Percentiles rank a stretch among this genome's conserved stretches.
Conservation (phyloP, 257 asterid genomes). For the Solanum commersonii region DNA sequence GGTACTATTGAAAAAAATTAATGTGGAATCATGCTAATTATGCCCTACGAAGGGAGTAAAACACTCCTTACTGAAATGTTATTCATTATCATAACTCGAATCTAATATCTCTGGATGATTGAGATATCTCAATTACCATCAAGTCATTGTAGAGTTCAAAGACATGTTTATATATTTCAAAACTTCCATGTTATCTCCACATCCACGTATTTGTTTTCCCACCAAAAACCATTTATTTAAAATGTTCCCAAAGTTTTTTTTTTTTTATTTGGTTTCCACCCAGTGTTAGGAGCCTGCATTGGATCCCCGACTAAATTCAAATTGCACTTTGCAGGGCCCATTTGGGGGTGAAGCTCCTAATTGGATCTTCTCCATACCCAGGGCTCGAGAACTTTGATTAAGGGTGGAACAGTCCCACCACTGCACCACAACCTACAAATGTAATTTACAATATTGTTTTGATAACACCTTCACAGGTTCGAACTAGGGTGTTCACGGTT, state of each 20-base stretch:
- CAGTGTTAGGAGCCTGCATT: neutral
- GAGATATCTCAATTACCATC: neutral
- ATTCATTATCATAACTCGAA: neutral
- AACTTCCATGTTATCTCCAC: neutral
- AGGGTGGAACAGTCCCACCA: neutral
- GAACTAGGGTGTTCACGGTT: too few species aligned
- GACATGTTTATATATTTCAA: neutral
- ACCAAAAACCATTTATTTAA: neutral
- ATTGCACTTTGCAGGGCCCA: neutral
- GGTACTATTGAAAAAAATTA: neutral
- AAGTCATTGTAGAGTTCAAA: neutral
- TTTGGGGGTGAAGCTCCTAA: rapidly evolving
- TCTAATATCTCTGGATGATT: neutral
- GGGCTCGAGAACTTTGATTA: rapidly evolving
- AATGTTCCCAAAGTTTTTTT: neutral
- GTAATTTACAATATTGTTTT: neutral
- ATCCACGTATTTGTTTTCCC: neutral
- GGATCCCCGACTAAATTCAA: rapidly evolving
- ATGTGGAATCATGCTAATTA: neutral
- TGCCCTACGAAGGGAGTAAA: neutral
- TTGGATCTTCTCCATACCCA: neutral
- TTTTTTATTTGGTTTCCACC: neutral
- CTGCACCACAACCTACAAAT: neutral
- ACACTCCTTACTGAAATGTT: neutral
- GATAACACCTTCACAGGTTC: neutral